Conservation (phyloP, 176 grass and related monocot genomes). For the Themeda triandra region DNA sequence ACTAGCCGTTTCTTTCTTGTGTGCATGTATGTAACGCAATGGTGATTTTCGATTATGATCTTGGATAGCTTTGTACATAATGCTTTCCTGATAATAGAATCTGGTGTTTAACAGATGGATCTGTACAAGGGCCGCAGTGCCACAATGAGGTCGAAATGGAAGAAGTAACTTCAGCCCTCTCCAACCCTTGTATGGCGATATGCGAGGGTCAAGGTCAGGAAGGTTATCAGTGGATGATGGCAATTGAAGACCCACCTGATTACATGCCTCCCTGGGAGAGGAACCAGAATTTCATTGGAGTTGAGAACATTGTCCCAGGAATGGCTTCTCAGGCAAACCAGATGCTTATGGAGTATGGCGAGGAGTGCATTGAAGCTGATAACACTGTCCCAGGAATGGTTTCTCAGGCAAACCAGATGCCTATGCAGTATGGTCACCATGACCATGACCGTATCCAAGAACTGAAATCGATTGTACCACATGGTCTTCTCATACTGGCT, state of each 20-base stretch:
- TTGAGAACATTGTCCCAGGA: neutral
- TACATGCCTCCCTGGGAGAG: neutral
- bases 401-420: constrained; percentile 8
- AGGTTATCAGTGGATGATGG: neutral
- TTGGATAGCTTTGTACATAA: neutral
- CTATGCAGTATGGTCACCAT: neutral
- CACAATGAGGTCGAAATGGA: neutral
- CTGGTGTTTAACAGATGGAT: constrained; percentile 25
- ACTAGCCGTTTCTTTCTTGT: neutral
- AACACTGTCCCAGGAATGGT: neutral
- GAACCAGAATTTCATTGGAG: neutral
- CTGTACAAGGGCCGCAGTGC: neutral
- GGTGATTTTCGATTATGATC: neutral
- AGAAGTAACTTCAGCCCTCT: neutral
- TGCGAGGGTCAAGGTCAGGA: neutral
- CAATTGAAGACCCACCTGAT: neutral
- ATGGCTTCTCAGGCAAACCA: neutral
- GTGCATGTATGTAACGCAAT: neutral
- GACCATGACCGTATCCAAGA: neutral
- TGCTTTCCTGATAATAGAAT: neutral
- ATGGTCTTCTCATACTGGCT: neutral
- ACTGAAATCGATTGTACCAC: neutral
- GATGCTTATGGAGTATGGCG: neutral
- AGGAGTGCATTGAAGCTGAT: neutral
- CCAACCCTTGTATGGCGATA: neutral